phyloP scores from a whole-genome alignment of 805 yeast species.

The Metschnikowia bowlesiae region DNA sequence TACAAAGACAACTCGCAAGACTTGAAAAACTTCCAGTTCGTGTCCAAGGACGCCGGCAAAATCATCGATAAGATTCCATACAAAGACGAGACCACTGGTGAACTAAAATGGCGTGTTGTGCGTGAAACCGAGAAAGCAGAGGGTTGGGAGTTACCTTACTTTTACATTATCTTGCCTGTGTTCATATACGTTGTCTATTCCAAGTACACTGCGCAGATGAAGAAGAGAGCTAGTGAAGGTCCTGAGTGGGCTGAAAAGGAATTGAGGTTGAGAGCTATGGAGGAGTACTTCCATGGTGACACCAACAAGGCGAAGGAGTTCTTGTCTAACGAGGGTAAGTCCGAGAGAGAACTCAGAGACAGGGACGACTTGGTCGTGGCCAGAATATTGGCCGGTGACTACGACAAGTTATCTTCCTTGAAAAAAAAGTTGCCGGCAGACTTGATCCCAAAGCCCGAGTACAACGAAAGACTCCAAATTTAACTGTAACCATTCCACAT shows the following conservation, averaged over 20 bases:
- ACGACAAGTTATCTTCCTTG: slow-evolving; percentile 63
- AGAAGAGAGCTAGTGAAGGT: slow-evolving; percentile 38
- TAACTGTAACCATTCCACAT: slow-evolving; percentile 12
- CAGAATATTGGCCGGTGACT: slow-evolving; percentile 77
- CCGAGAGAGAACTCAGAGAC: slow-evolving; percentile 53
- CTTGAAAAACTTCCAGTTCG: slow-evolving; percentile 51
- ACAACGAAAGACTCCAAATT: slow-evolving; percentile 31
- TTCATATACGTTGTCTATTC: slow-evolving; percentile 52
- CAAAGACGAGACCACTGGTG: slow-evolving; percentile 74
- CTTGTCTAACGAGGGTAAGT: slow-evolving; percentile 48
- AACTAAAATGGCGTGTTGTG: slow-evolving; percentile 71
- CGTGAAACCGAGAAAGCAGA: slow-evolving; percentile 69
- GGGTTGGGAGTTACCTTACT: slow-evolving; percentile 80
- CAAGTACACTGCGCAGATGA: slow-evolving; percentile 42
- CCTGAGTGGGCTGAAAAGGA: slow-evolving; percentile 83
- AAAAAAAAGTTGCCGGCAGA: slow-evolving; percentile 45
- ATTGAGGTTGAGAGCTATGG: slow-evolving; percentile 69
- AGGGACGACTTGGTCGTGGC: slow-evolving; percentile 78
- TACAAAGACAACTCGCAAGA: slow-evolving; percentile 59
- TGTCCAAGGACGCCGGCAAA: slow-evolving; percentile 47
- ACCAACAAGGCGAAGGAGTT: slow-evolving; percentile 50
- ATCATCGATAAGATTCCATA: slow-evolving; percentile 82
- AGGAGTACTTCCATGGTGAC: slow-evolving; percentile 54
- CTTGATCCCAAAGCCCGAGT: slow-evolving; percentile 34
- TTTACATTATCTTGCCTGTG: slow-evolving; percentile 69